Evolutionary conservation across 371 early-diverging fungal species (phyloP).

Genomic region (Zancudomyces culisetae): DNA sequence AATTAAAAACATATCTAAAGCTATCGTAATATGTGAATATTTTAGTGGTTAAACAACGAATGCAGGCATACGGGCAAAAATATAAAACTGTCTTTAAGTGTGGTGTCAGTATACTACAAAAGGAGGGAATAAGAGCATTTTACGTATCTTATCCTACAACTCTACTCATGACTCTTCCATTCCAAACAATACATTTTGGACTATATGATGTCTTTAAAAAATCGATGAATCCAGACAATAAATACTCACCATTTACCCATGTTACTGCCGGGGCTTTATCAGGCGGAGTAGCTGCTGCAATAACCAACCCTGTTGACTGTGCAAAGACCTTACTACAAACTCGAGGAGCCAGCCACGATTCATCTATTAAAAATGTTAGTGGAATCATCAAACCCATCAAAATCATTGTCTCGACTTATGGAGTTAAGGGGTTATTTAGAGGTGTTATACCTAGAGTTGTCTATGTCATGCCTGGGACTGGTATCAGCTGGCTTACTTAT

Average conservation of each 20-base stretch:
- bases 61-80: constrained; percentile 50
- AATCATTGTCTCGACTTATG: constrained; percentile 55
- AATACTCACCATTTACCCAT: constrained; percentile 72
- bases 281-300: constrained; percentile 70
- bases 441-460: constrained; percentile 69
- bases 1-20: too few relatives aligned
- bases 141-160: constrained; percentile 86
- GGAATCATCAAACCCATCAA: constrained; percentile 51
- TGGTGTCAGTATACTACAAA: constrained; percentile 33
- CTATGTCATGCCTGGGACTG: constrained; percentile 79
- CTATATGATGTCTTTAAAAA: constrained; percentile 68
- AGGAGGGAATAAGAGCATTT: constrained; percentile 68
- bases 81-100: constrained; percentile 44
- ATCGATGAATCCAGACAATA: constrained; percentile 47
- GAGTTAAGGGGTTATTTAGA: constrained; percentile 55
- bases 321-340: constrained; percentile 86
- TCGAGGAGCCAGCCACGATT: constrained; percentile 47
- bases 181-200: constrained; percentile 76
- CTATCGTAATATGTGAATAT: too few relatives aligned
- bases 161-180: constrained; percentile 73
- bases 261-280: constrained; percentile 72
- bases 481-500: constrained; percentile 84
- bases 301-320: constrained; percentile 89
- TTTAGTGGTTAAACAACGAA: constrained; percentile 72
- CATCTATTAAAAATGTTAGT: constrained; percentile 39